These are phyloP conservation scores for Bipolaris gigantea DNA, from an alignment of 2,329 filamentous ascomycete species.

Conservation along the genomic window DNA sequence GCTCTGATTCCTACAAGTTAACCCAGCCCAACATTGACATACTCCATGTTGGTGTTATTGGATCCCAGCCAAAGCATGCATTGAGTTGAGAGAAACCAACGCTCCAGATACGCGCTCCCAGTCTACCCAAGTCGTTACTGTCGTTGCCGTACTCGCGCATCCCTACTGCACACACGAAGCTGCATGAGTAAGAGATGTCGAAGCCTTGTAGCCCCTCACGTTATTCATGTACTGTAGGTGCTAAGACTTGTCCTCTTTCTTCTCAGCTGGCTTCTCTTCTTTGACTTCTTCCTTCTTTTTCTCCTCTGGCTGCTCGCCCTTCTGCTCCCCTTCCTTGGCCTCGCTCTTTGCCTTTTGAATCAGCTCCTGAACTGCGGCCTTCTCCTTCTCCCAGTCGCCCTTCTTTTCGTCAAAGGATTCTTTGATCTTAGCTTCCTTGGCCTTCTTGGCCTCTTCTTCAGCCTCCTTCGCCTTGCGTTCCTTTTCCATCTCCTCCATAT, in stretches of 20 bases:
- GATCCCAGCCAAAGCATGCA: conserved; percentile 1
- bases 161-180: not conserved
- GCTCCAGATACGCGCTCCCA: conserved; percentile 4
- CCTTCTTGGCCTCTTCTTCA: conserved; percentile 74
- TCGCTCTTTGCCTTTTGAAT: conserved; percentile 58
- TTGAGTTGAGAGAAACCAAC: conserved; percentile 6
- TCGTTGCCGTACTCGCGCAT: conserved; percentile 14
- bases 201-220: not conserved
- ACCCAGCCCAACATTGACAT: conserved; percentile 18
- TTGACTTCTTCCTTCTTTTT: conserved; percentile 35
- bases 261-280: conserved; percentile 24
- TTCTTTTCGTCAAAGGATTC: conserved; percentile 76
- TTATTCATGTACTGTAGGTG: not conserved
- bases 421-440: conserved; percentile 76
- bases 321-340: conserved; percentile 43
- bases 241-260: conserved; percentile 7
- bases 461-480: conserved; percentile 78
- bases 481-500: conserved; percentile 98
- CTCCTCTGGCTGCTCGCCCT: conserved; percentile 58
- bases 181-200: not conserved
- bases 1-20: conserved; percentile 11
- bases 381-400: conserved; percentile 88
- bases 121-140: conserved; percentile 19
- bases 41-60: not conserved
- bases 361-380: conserved; percentile 72